Evolutionary conservation across 768 basidiomycete species (phyloP).

Genomic region (Macrolepiota dolichaula): DNA sequence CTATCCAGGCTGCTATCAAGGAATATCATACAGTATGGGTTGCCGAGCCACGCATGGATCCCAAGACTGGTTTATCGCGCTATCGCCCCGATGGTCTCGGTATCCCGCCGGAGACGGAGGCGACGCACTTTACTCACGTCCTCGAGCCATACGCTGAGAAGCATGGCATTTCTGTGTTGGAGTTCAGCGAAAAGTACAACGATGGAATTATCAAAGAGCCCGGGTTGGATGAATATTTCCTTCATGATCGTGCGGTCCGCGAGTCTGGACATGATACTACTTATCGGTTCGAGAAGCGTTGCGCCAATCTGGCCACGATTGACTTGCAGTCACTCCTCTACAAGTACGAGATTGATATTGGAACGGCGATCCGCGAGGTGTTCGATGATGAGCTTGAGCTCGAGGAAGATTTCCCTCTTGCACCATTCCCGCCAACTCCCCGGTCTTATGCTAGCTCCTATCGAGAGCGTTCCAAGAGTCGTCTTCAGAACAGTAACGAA

Average conservation of each 20-base stretch:
- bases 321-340: conserved; percentile 94
- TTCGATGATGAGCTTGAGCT: conserved; percentile 91
- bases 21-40: conserved; percentile 99
- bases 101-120: conserved; percentile 98
- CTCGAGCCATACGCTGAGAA: conserved; percentile 93
- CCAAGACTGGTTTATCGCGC: conserved; percentile 90
- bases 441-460: conserved; percentile 63
- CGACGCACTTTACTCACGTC: conserved; percentile 96
- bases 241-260: conserved; percentile 94
- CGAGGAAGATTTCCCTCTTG: conserved; percentile 87
- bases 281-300: conserved; percentile 96
- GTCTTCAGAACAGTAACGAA: conserved; percentile 74
- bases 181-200: conserved; percentile 97
- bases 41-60: conserved; percentile 90
- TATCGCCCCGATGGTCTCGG: conserved; percentile 93
- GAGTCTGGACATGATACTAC: conserved; percentile 97
- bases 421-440: conserved; percentile 86
- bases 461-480: conserved; percentile 55
- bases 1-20: conserved; percentile 96
- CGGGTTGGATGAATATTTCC: conserved; percentile 91
- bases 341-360: conserved; percentile 99
- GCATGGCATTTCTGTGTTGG: conserved; percentile 88
- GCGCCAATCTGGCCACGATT: conserved; percentile 94
- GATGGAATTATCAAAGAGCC: conserved; percentile 81
- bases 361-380: conserved; percentile 93